Evolutionary conservation across 164 flowering plant genomes (phyloP).

Genomic region (Magnolia kwangsiensis): DNA sequence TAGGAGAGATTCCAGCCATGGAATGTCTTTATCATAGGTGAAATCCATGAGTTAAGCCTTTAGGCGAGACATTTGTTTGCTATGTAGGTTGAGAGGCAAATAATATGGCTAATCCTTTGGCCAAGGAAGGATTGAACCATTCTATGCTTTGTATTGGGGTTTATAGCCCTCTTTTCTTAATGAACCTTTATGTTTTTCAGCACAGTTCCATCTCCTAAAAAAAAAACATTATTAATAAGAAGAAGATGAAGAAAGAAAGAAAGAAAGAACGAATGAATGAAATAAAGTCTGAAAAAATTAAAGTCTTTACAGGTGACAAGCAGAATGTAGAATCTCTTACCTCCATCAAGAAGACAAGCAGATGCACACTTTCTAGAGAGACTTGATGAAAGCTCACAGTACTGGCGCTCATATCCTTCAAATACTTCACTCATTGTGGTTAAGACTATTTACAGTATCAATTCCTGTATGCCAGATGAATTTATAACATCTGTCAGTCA

Average conservation of each 20-base stretch:
- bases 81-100: too few species aligned
- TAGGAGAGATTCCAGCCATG: too few species aligned
- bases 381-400: slow-evolving; percentile 75
- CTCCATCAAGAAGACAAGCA: slow-evolving; percentile 62
- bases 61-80: too few species aligned
- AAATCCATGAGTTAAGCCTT: too few species aligned
- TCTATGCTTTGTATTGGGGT: too few species aligned
- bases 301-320: not conserved
- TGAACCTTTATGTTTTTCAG: too few species aligned
- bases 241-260: not conserved
- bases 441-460: not conserved
- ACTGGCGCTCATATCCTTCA: slow-evolving; percentile 76
- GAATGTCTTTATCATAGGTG: too few species aligned
- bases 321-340: slow-evolving; percentile 23
- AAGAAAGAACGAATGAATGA: too few species aligned
- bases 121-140: too few species aligned
- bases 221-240: not conserved
- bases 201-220: too few species aligned
- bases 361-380: slow-evolving; percentile 59
- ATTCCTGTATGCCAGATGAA: not conserved
- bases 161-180: too few species aligned
- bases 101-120: too few species aligned
- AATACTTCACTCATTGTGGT: slow-evolving; percentile 65
- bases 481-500: not conserved
- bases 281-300: not conserved